Base-by-base conservation (phyloP, 208 protist species). In the Trypanosoma theileri region DNA sequence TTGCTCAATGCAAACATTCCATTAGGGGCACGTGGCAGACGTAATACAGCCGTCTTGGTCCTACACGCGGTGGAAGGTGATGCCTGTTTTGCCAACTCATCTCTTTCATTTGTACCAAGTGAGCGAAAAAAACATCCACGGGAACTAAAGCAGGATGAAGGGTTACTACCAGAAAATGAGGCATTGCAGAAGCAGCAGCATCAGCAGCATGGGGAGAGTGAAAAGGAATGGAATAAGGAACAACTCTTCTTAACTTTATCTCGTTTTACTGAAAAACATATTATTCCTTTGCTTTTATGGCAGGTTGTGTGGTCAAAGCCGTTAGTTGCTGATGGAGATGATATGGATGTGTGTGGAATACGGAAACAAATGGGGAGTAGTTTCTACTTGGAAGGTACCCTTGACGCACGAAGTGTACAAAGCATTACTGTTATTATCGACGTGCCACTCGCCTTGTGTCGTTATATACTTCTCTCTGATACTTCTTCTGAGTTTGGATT, bases 1-100 rank as follows among this genome's bases (percentile, higher is more conserved):
- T 59, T 75, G 50, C 58, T 92, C 19, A 88, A 92, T 73, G 82
- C 80, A 9, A 76, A 46, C 12, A 75, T 84, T 24, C 82, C 82
- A 24, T 24, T 85, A 24, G 71, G 75, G 9, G 44, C 16, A 12
- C 58, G 24, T 24, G 59, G 11, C 12, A 52, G 46, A 14, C 17
- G n/a, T 8, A 62, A 69, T 28, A 68, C 61, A 22, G 69, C 73
- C 6, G 66, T 73, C 3, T 57, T 71, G 13, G 21, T 75, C 9
- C 48, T 74, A 31, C 40, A 66, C 19, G 62, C 63, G 16, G 54
- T 63, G 6, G 55, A 73, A 21, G 67, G 60, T 48, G 62, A 70
- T 19, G 54, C 42, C 0, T 73, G 68, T 53, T 66, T 66, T 66
- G 19, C 53, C 13, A n/a, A 35, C 16, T 31, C 66, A 10, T 65